These are phyloP conservation scores for Acacia pycnantha DNA, from an alignment of 331 rosid species.

Conservation along the genomic window DNA sequence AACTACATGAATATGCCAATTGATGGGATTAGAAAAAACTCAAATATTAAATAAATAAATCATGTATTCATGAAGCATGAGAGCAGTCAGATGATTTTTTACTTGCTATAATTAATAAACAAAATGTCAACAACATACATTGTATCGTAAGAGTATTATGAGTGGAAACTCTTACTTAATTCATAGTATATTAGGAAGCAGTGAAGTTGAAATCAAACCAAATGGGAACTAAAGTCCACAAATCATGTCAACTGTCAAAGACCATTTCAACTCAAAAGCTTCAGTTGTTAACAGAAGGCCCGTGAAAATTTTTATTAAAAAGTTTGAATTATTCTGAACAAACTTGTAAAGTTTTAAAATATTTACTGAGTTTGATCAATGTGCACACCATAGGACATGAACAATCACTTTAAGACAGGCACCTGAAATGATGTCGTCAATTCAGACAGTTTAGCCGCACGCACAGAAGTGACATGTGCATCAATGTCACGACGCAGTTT, in stretches of 20 bases:
- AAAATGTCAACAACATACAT: conserved; percentile 6
- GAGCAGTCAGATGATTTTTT: conserved; percentile 7
- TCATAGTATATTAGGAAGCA: neutral
- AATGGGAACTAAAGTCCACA: neutral
- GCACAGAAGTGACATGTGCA: conserved; percentile 62
- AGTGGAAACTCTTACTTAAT: conserved; percentile 2
- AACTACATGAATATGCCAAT: conserved; percentile 5
- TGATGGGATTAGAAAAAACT: neutral
- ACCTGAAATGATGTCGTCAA: conserved; percentile 70
- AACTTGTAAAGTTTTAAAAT: neutral
- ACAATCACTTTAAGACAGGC: conserved; percentile 3
- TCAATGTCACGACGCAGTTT: conserved; percentile 81
- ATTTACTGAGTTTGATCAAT: neutral
- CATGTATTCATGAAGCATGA: conserved; percentile 10
- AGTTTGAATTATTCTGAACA: neutral
- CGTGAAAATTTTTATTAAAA: neutral
- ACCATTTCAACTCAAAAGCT: neutral
- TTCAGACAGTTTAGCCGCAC: conserved; percentile 75
- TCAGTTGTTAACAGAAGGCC: neutral
- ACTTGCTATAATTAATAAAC: conserved; percentile 4
- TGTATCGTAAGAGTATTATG: neutral
- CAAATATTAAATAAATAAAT: neutral
- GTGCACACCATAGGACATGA: neutral
- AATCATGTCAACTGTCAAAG: neutral
- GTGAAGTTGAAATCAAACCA: neutral